phyloP scores from a whole-genome alignment of 352 stramenopile genomes.

The Globisporangium radiosum region DNA sequence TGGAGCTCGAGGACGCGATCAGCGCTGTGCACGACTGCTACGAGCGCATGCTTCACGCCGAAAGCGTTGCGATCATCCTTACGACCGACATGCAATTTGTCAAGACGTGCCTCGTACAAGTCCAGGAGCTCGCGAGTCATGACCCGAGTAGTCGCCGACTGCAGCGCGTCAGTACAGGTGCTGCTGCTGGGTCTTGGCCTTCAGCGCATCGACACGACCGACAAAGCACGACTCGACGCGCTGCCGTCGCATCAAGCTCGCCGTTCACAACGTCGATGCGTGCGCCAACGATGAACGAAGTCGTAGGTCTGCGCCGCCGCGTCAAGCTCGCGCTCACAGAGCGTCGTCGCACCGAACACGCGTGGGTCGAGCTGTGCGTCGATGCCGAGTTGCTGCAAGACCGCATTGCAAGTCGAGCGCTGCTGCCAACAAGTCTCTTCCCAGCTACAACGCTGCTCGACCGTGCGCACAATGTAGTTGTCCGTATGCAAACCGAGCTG shows the following conservation, averaged over 20 bases:
- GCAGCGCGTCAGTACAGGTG: neutral
- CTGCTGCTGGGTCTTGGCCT: neutral
- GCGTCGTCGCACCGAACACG: slow-evolving; percentile 41
- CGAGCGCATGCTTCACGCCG: slow-evolving; percentile 41
- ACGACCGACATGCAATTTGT: slow-evolving; percentile 60
- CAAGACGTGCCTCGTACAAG: slow-evolving; percentile 37
- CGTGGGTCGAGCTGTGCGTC: slow-evolving; percentile 55
- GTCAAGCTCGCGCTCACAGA: slow-evolving; percentile 32
- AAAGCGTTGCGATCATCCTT: slow-evolving; percentile 56
- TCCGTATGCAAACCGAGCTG: slow-evolving; percentile 12
- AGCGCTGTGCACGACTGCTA: slow-evolving; percentile 28
- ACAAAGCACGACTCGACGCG: slow-evolving; percentile 1
- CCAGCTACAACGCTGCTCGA: slow-evolving; percentile 25
- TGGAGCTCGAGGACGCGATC: slow-evolving; percentile 49
- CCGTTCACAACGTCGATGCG: slow-evolving; percentile 6
- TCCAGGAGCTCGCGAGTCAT: slow-evolving; percentile 25
- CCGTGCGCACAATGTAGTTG: slow-evolving; percentile 23
- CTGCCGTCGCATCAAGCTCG: neutral
- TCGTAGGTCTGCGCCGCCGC: slow-evolving; percentile 45
- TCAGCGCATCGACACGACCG: slow-evolving; percentile 10
- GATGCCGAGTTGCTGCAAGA: slow-evolving; percentile 30
- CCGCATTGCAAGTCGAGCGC: slow-evolving; percentile 12
- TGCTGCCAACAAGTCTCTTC: slow-evolving; percentile 32
- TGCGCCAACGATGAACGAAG: slow-evolving; percentile 32
- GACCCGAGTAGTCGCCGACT: neutral